Conservation (phyloP, 1,284 basidiomycete genomes). For the Rhodotorula sp. region DNA sequence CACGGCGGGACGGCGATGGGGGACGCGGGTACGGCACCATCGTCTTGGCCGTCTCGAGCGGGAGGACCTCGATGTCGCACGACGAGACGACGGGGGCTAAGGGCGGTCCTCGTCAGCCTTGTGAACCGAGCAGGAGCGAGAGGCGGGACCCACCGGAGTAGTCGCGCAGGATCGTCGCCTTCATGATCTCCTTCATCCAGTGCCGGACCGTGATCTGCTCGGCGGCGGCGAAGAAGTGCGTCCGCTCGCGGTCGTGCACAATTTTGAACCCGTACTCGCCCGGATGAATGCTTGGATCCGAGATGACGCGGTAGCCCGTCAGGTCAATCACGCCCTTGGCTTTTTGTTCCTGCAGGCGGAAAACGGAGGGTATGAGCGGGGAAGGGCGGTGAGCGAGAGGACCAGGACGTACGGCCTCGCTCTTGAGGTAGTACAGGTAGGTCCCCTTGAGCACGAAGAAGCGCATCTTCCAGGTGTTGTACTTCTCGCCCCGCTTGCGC, state of each 20-base stretch:
- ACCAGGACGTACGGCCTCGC: slow-evolving; percentile 63
- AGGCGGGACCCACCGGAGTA: slow-evolving; percentile 69
- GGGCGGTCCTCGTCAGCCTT: background rate
- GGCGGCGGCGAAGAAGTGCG: slow-evolving; percentile 88
- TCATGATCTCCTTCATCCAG: slow-evolving; percentile 99
- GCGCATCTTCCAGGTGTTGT: slow-evolving; percentile 88
- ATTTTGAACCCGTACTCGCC: slow-evolving; percentile 95
- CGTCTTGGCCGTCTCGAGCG: slow-evolving; percentile 88
- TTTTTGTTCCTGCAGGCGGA: slow-evolving; percentile 69
- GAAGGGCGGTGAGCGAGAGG: slow-evolving; percentile 8
- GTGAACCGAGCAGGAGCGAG: background rate
- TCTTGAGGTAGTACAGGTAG: slow-evolving; percentile 81
- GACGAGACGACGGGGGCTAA: slow-evolving; percentile 91
- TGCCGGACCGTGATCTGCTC: slow-evolving; percentile 81
- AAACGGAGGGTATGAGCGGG: slow-evolving; percentile 32
- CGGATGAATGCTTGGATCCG: slow-evolving; percentile 88
- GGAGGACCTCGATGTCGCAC: slow-evolving; percentile 95
- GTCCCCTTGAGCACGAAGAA: slow-evolving; percentile 94
- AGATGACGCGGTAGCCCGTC: slow-evolving; percentile 86
- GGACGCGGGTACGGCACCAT: slow-evolving; percentile 94
- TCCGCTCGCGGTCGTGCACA: slow-evolving; percentile 81
- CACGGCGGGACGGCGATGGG: slow-evolving; percentile 84
- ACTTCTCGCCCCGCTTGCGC: slow-evolving; percentile 91
- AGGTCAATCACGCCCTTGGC: slow-evolving; percentile 96
- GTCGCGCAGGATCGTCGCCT: slow-evolving; percentile 92